Percentiles rank a stretch among this genome's conserved stretches.
Evolutionary conservation across 2,329 filamentous ascomycete genomes (phyloP).

Genomic region (Cryphonectria radicalis): DNA sequence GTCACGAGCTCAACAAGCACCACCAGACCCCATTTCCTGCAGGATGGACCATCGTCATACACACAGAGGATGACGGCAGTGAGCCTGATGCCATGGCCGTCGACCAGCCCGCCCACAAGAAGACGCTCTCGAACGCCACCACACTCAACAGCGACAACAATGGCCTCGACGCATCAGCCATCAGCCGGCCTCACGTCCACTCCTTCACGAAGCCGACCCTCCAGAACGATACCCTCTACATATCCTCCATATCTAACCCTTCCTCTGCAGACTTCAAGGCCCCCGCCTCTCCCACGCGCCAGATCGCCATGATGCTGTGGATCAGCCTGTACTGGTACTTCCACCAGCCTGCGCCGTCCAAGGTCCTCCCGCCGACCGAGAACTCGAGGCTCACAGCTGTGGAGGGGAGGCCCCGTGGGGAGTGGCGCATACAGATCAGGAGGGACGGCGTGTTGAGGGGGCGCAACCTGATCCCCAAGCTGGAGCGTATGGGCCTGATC

Average conservation of each 20-base stretch:
- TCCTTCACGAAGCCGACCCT: conserved; percentile 78
- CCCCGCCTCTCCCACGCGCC: conserved; percentile 77
- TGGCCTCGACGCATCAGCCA: conserved; percentile 1
- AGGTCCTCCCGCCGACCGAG: conserved; percentile 61
- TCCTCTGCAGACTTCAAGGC: conserved; percentile 80
- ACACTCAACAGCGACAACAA: neutral
- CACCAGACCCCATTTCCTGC: conserved; percentile 75
- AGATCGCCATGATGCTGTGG: conserved; percentile 97
- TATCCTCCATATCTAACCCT: conserved; percentile 88
- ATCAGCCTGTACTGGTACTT: conserved; percentile 97
- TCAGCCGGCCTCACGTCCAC: conserved; percentile 51
- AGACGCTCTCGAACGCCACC: neutral
- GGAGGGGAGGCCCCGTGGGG: conserved; percentile 74
- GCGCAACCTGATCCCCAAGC: conserved; percentile 81
- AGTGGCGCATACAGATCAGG: conserved; percentile 86
- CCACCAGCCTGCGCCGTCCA: conserved; percentile 76
- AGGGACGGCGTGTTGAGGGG: conserved; percentile 87
- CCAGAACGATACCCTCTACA: conserved; percentile 80
- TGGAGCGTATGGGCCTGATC: conserved; percentile 91
- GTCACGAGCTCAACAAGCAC: conserved; percentile 68
- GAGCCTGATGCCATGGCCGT: conserved; percentile 18
- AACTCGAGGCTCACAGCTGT: conserved; percentile 69
- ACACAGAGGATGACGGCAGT: conserved; percentile 60
- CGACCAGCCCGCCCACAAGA: conserved; percentile 12
- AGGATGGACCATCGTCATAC: conserved; percentile 88